Evolutionary conservation across 1,284 basidiomycete species (phyloP).

Genomic region (Cystobasidium sp.): DNA sequence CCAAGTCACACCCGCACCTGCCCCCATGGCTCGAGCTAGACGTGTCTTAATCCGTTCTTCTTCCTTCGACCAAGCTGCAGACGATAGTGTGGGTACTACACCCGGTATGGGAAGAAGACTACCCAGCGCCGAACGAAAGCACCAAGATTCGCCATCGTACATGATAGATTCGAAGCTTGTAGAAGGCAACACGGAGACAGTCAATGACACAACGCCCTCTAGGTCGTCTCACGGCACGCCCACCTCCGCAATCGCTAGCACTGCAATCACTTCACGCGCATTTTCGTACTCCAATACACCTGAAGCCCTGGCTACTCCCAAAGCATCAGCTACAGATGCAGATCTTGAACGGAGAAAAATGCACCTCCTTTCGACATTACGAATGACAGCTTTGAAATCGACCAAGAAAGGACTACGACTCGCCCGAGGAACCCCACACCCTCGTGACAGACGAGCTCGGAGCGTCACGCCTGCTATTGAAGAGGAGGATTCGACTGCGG

Average conservation of each 20-base stretch:
- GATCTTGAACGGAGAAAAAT: conserved; percentile 48
- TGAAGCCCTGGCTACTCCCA: conserved; percentile 41
- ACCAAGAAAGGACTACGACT: conserved; percentile 22
- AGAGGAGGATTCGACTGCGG: not conserved
- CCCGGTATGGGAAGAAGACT: conserved; percentile 33
- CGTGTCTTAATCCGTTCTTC: conserved; percentile 2
- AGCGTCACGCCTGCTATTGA: conserved; percentile 16
- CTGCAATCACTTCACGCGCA: conserved; percentile 15
- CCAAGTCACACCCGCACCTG: conserved; percentile 18
- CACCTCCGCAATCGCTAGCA: not conserved
- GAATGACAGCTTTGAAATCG: conserved; percentile 49
- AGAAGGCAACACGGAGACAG: not conserved
- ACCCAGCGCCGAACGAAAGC: conserved; percentile 15
- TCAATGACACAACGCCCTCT: conserved; percentile 10
- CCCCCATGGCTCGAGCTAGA: conserved; percentile 10
- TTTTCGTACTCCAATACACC: conserved; percentile 7
- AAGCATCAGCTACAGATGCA: conserved; percentile 23
- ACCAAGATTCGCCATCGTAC: not conserved
- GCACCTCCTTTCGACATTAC: conserved; percentile 50
- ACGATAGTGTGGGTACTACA: conserved; percentile 25
- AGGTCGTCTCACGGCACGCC: not conserved
- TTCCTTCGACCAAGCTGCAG: not conserved
- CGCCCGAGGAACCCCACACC: conserved; percentile 31
- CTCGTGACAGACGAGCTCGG: conserved; percentile 28
- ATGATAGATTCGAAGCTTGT: not conserved